Conservation (phyloP, 129 eudicot genomes). For the Pittosporum tobira region DNA sequence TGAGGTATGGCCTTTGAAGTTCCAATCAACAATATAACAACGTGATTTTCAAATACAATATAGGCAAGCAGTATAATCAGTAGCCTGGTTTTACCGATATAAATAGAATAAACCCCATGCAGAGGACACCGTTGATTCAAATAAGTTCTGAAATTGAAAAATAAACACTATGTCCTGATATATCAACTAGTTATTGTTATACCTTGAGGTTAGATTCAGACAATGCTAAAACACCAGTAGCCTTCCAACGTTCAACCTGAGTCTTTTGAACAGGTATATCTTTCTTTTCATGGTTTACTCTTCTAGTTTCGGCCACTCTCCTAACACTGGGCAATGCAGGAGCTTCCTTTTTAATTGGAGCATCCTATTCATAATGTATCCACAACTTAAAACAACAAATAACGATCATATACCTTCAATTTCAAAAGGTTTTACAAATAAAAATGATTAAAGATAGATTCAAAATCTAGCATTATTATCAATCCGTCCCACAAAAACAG, state of each 20-base stretch:
- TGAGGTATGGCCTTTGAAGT: conserved; percentile 58
- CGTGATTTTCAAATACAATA: not conserved
- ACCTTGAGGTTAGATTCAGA: conserved; percentile 52
- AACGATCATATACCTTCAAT: too few species aligned
- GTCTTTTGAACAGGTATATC: conserved; percentile 31
- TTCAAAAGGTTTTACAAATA: not conserved
- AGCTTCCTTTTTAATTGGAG: conserved; percentile 64
- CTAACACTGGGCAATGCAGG: conserved; percentile 19
- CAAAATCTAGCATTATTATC: too few species aligned
- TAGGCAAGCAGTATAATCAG: not conserved
- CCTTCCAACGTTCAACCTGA: conserved; percentile 67
- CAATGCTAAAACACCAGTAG: conserved; percentile 70
- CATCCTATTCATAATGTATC: conserved; percentile 43
- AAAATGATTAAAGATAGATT: too few species aligned
- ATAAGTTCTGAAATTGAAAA: not conserved
- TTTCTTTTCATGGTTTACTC: conserved; percentile 18
- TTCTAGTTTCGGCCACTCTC: conserved; percentile 18
- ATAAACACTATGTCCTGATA: not conserved
- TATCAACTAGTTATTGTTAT: not conserved
- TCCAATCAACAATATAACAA: conserved; percentile 17
- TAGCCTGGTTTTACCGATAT: not conserved
- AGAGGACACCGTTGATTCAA: too few species aligned
- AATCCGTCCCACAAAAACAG: too few species aligned
- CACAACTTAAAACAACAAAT: too few species aligned
- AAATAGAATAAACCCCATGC: not conserved